phyloP scores from a whole-genome alignment of 2,329 filamentous ascomycete species.

The Colletotrichum paranaense region DNA sequence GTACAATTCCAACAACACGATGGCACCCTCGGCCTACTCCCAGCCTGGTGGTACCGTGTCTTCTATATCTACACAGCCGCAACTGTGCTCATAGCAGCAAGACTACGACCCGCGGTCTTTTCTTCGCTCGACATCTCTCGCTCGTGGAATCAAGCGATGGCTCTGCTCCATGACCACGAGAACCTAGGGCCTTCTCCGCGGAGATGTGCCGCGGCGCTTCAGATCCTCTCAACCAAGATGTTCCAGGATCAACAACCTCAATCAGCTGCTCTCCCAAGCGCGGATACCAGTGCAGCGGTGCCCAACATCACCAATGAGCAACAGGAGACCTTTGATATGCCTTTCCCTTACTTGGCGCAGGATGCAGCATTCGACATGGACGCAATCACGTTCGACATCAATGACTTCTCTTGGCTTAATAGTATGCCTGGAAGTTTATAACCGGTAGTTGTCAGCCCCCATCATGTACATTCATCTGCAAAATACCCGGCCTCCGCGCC shows the following conservation, averaged over 20 bases:
- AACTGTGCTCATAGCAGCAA: conserved; percentile 49
- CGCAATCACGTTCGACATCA: conserved; percentile 44
- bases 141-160: conserved; percentile 48
- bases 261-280: not conserved
- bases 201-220: conserved; percentile 46
- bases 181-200: conserved; percentile 46
- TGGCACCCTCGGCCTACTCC: conserved; percentile 46
- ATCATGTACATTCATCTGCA: not conserved
- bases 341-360: conserved; percentile 16
- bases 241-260: conserved; percentile 39
- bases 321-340: conserved; percentile 26
- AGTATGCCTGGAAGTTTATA: conserved; percentile 46
- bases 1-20: conserved; percentile 45
- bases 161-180: conserved; percentile 46
- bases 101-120: conserved; percentile 47
- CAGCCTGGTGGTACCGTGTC: conserved; percentile 53
- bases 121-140: conserved; percentile 39
- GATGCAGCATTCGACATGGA: conserved; percentile 38
- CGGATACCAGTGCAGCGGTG: not conserved
- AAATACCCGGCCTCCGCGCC: not conserved
- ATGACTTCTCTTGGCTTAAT: conserved; percentile 48
- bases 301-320: not conserved
- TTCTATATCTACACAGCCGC: conserved; percentile 52
- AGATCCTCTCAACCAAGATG: conserved; percentile 49
- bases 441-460: conserved; percentile 26